Conservation (phyloP, 306 rosid genomes). For the Acacia confusa region DNA sequence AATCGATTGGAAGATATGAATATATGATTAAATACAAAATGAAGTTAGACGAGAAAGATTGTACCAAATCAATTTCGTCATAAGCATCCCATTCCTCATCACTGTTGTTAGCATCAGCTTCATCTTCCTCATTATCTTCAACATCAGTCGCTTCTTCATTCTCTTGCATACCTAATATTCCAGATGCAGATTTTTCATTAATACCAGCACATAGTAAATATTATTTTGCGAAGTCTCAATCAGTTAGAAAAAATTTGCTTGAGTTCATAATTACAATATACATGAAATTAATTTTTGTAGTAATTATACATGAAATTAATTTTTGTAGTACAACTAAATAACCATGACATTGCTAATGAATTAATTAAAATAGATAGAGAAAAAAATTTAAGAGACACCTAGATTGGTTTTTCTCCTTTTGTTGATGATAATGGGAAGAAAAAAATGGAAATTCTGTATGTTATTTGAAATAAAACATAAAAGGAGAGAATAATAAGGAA, state of each 20-base stretch:
- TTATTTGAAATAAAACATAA: background rate
- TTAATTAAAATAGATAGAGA: background rate
- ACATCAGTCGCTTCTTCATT: conserved; percentile 46
- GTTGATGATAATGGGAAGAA: background rate
- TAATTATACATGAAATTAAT: conserved; percentile 8
- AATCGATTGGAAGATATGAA: conserved; percentile 1
- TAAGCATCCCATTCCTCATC: conserved; percentile 58
- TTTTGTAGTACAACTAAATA: background rate
- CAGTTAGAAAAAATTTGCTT: background rate
- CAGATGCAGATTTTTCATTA: conserved; percentile 18
- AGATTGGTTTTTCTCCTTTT: conserved; percentile 1
- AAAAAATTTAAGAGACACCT: background rate
- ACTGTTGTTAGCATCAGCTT: conserved; percentile 51
- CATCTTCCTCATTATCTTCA: conserved; percentile 66
- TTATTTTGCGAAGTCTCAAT: background rate
- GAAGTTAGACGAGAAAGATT: conserved; percentile 21
- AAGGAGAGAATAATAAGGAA: background rate
- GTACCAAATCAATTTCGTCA: conserved; percentile 61
- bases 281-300: conserved; percentile 1
- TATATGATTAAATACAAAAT: conserved; percentile 2
- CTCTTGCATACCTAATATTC: conserved; percentile 43
- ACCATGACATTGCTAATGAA: conserved; percentile 5
- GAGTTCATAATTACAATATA: background rate
- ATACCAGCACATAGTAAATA: conserved; percentile 7
- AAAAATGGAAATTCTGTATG: background rate